Base-by-base conservation (phyloP, 805 yeast species). In the Kazachstania africana region DNA sequence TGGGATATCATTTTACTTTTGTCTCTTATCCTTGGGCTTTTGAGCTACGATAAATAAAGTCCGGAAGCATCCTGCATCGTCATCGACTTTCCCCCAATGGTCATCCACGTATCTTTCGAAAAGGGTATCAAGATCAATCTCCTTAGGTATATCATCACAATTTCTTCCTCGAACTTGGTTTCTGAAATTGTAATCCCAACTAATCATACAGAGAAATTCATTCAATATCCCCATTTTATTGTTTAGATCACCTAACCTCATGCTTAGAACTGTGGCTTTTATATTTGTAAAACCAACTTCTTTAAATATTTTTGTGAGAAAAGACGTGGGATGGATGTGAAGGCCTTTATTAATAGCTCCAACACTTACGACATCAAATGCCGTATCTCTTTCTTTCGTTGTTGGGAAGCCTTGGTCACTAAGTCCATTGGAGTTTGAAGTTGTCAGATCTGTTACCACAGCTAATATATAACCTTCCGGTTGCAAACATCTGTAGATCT, bases 391-490 rank as follows among this genome's bases (percentile, higher is more conserved):
- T 29, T 54, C 56, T 6, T 29, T 19, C 3, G 48, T 42, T 2
- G 52, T 44, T 14, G 19, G 12, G 21, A 38, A 38, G 12, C 28
- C 13, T 13, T 32, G 21, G 8, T 24, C 6, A 19, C 32, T 25
- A 14, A 16, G 14, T 26, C 12, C 19, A 22, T 33, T 32, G 12
- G 34, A 23, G 27, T 40, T 50, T 4, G 50, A 38, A 9, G 44
- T 22, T 13, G 40, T 38, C 9, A 51, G 27, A 35, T 54, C 57
- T 19, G 37, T 25, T 10, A 40, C 39, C 2, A 41, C 31, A 4
- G 47, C 48, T 12, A 47, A 33, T 2, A 46, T 34, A 32, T 43
- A 49, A 6, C 59, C 59, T n/a, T 52, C 56, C 12, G 56, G 57
- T 6, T 37, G 35, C 6, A 48, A 28, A 29, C 46, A 41, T 26